Evolutionary conservation across 1,284 basidiomycete genomes (phyloP).

Genomic region (Cutaneotrichosporon cavernicola): DNA sequence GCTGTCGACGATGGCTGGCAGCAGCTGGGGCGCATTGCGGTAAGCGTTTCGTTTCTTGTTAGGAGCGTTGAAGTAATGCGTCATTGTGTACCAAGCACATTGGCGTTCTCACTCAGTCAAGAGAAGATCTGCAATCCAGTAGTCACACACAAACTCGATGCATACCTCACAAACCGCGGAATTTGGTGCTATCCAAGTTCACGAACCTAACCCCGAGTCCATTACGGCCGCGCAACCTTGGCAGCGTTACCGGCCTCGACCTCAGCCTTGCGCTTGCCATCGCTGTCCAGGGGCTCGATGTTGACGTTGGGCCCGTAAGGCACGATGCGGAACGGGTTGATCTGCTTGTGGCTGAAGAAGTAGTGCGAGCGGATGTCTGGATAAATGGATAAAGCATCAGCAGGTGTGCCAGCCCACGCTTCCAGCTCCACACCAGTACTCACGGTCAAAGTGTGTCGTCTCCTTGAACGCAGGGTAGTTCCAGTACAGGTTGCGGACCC

Average conservation of each 20-base stretch:
- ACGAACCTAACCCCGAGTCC: too few relatives aligned
- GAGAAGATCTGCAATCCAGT: too few relatives aligned
- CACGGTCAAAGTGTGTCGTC: conserved; percentile 72
- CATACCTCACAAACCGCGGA: too few relatives aligned
- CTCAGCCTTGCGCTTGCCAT: conserved; percentile 25
- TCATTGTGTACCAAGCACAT: too few relatives aligned
- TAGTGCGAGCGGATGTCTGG: conserved; percentile 80
- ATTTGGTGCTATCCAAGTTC: too few relatives aligned
- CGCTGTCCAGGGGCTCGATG: conserved; percentile 62
- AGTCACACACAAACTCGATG: too few relatives aligned
- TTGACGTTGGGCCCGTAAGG: conserved; percentile 70
- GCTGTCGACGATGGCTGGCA: too few relatives aligned
- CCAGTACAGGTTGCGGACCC: conserved; percentile 91
- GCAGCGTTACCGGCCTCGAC: conserved; percentile 12
- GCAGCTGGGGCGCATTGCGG: too few relatives aligned
- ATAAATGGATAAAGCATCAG: background rate
- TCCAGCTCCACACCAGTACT: conserved; percentile 4
- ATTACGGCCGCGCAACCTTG: conserved; percentile 9
- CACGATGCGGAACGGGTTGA: conserved; percentile 72
- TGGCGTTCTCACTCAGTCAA: background rate
- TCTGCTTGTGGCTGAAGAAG: conserved; percentile 59
- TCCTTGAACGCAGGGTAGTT: conserved; percentile 81
- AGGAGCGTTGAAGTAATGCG: too few relatives aligned
- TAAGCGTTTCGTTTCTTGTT: too few relatives aligned
- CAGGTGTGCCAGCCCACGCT: background rate